Percentiles rank a stretch among this genome's conserved stretches.
Evolutionary conservation across 192 early-diverging fungal genomes (phyloP).

Genomic region (Spinellus fusiger): DNA sequence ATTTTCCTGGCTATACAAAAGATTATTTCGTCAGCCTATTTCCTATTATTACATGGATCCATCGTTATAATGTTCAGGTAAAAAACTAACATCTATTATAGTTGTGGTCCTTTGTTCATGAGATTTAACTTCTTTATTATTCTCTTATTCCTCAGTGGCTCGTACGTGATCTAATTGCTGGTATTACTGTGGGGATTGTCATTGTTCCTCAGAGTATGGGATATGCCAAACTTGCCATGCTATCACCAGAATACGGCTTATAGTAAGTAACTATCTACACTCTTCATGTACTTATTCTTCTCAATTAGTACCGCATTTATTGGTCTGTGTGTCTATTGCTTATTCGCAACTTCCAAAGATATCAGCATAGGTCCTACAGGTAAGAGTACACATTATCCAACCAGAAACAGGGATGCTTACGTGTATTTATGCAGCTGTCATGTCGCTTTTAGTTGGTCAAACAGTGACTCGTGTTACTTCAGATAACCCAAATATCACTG

Average conservation of each 20-base stretch:
- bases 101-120: too few relatives aligned
- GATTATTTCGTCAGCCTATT: slow-evolving; percentile 23
- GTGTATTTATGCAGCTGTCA: slow-evolving; percentile 44
- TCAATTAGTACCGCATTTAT: slow-evolving; percentile 51
- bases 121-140: too few relatives aligned
- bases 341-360: slow-evolving; percentile 78
- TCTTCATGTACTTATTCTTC: background rate
- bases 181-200: slow-evolving; percentile 69
- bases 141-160: slow-evolving; percentile 45
- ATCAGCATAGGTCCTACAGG: slow-evolving; percentile 60
- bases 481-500: slow-evolving; percentile 17
- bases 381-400: background rate
- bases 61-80: slow-evolving; percentile 34
- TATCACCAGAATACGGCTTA: slow-evolving; percentile 73
- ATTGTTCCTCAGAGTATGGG: slow-evolving; percentile 73
- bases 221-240: slow-evolving; percentile 64
- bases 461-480: slow-evolving; percentile 41
- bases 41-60: slow-evolving; percentile 32
- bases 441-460: slow-evolving; percentile 72
- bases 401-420: background rate
- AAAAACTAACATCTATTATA: slow-evolving; percentile 6
- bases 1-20: slow-evolving; percentile 19
- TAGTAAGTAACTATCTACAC: slow-evolving; percentile 39
- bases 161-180: slow-evolving; percentile 57
- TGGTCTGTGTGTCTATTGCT: slow-evolving; percentile 46